Conservation (phyloP, 257 asterid genomes). For the Solanum paucissectum region DNA sequence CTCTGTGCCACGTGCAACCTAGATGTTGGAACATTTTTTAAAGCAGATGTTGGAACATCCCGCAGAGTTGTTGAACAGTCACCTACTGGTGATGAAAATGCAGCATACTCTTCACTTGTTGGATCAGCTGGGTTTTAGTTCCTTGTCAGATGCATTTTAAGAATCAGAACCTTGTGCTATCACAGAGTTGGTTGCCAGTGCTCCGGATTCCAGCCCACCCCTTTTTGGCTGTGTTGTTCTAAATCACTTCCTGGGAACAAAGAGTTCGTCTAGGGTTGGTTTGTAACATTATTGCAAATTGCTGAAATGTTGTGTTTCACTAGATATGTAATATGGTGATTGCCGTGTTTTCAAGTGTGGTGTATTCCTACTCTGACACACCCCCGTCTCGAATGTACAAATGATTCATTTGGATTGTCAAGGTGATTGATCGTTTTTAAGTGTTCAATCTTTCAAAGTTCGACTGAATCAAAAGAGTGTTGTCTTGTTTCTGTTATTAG, state of each 20-base stretch:
- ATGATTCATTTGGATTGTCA: not conserved
- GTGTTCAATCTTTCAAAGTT: not conserved
- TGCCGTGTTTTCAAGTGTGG: not conserved
- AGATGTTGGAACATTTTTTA: constrained; percentile 19
- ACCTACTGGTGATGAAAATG: constrained; percentile 58
- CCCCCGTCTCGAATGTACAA: not conserved
- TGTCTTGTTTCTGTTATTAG: not conserved
- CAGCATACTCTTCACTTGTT: constrained; percentile 72
- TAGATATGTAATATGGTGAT: not conserved
- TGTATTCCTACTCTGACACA: not conserved
- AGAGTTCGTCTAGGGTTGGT: not conserved
- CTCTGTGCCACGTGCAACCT: constrained; percentile 44
- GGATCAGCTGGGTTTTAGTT: constrained; percentile 82
- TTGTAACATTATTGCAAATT: not conserved
- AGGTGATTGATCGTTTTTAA: not conserved
- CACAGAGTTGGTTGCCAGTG: not conserved
- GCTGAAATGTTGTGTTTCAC: not conserved
- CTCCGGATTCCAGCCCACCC: not conserved
- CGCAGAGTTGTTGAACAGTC: constrained; percentile 16
- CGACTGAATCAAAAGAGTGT: not conserved
- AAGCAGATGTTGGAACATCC: constrained; percentile 6
- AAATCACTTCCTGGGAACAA: not conserved
- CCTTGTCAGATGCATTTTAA: not conserved
- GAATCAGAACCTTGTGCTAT: not conserved
- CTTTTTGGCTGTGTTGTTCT: not conserved